Percentiles rank a stretch among this genome's conserved stretches.
phyloP scores from a whole-genome alignment of 805 yeast genomes.

The Debaryomyces hansenii region DNA sequence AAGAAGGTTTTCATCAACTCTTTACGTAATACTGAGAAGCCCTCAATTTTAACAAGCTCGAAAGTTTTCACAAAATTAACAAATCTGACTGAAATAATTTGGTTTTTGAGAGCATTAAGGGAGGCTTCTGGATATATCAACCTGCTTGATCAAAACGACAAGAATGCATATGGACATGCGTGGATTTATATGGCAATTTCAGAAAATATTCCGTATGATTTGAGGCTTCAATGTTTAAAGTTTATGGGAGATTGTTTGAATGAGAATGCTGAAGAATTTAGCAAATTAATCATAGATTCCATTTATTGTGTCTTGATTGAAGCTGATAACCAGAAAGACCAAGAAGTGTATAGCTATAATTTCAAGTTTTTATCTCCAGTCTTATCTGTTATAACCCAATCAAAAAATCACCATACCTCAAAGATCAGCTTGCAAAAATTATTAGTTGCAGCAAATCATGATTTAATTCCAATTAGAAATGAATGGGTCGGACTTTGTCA shows the following conservation, averaged over 20 bases:
- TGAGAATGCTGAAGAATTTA: constrained; percentile 10
- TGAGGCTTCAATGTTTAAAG: constrained; percentile 23
- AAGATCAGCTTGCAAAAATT: constrained; percentile 20
- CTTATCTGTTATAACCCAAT: constrained; percentile 24
- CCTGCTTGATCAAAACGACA: constrained; percentile 12
- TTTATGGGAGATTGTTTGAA: not conserved
- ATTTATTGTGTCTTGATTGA: constrained; percentile 27
- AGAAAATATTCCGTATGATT: constrained; percentile 27
- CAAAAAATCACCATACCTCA: constrained; percentile 13
- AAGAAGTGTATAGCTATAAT: constrained; percentile 13
- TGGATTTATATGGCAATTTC: constrained; percentile 52
- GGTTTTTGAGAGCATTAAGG: constrained; percentile 52
- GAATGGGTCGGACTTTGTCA: constrained; percentile 82
- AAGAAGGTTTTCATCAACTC: constrained; percentile 33
- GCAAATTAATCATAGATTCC: constrained; percentile 46
- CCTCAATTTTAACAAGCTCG: constrained; percentile 48
- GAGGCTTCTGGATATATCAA: constrained; percentile 23
- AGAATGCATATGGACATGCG: constrained; percentile 41
- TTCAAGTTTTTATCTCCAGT: constrained; percentile 23
- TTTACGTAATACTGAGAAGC: constrained; percentile 33
- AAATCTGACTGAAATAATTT: constrained; percentile 44
- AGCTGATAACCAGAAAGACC: constrained; percentile 11
- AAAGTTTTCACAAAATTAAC: constrained; percentile 53
- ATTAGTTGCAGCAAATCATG: constrained; percentile 29
- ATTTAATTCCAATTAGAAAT: constrained; percentile 32